phyloP scores from a whole-genome alignment of 345 rosid species.

The Geranium rotundifolium region DNA sequence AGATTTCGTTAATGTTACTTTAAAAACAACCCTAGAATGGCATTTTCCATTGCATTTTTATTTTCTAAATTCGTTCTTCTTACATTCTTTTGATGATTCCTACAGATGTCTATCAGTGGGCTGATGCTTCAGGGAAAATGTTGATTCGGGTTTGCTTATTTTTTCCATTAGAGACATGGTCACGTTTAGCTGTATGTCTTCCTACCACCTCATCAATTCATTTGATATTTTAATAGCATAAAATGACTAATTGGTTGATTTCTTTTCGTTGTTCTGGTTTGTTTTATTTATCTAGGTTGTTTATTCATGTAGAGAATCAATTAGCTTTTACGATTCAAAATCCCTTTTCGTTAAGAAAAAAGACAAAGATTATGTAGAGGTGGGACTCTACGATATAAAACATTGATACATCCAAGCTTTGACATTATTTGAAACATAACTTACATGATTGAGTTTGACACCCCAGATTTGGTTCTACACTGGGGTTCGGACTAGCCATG shows the following conservation, averaged over 20 bases:
- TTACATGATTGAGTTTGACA: too few species aligned
- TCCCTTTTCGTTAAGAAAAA: too few species aligned
- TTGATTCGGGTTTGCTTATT: slow-evolving; percentile 71
- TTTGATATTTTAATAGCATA: background rate
- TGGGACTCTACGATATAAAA: too few species aligned
- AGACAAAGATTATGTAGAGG: too few species aligned
- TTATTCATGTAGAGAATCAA: too few species aligned
- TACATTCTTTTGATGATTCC: slow-evolving; percentile 10
- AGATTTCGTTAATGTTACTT: too few species aligned
- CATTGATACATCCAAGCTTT: too few species aligned
- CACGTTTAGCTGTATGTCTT: slow-evolving; percentile 49
- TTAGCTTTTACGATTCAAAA: too few species aligned
- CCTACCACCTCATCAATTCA: slow-evolving; percentile 4
- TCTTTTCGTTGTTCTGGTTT: background rate
- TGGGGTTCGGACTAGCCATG: too few species aligned
- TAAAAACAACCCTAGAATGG: too few species aligned
- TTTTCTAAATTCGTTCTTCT: background rate
- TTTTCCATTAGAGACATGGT: slow-evolving; percentile 72
- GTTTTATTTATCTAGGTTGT: background rate
- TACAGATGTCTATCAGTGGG: slow-evolving; percentile 84
- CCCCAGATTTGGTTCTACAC: too few species aligned
- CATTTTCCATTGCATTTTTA: background rate
- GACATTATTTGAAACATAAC: too few species aligned
- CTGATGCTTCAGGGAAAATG: slow-evolving; percentile 64
- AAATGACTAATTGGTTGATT: background rate